phyloP scores from a whole-genome alignment of 164 flowering plant species.

The Tetracentron sinense region DNA sequence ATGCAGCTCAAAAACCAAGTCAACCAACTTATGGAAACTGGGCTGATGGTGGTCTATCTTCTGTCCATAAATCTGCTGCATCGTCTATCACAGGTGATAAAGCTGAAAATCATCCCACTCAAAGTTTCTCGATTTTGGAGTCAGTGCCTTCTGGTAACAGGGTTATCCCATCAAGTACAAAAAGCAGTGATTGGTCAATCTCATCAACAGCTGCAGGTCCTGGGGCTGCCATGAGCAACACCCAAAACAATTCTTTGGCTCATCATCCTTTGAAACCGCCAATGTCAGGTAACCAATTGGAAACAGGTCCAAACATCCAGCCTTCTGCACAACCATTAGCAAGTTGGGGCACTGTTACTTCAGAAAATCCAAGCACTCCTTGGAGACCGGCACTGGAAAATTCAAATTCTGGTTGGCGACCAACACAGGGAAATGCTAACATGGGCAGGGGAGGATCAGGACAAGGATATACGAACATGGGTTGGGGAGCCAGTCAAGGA shows the following conservation, averaged over 20 bases:
- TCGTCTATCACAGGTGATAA: constrained; percentile 19
- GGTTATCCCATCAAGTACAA: background rate
- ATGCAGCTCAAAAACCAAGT: constrained; percentile 1
- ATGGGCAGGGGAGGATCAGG: constrained; percentile 37
- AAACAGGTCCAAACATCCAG: constrained; percentile 9
- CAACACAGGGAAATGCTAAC: constrained; percentile 39
- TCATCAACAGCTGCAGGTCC: constrained; percentile 2
- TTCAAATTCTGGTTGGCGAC: constrained; percentile 32
- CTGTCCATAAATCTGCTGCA: constrained; percentile 24
- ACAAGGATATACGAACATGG: constrained; percentile 22
- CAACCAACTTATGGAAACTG: constrained; percentile 29
- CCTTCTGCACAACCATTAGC: background rate
- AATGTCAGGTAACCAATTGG: constrained; percentile 12
- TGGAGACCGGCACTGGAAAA: constrained; percentile 20
- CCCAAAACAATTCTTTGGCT: constrained; percentile 7
- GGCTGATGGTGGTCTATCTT: constrained; percentile 21
- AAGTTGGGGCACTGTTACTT: background rate
- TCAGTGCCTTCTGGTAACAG: background rate
- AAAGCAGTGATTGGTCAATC: background rate
- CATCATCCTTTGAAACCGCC: background rate
- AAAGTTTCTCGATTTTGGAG: constrained; percentile 12
- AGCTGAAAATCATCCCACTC: constrained; percentile 19
- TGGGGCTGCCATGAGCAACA: background rate
- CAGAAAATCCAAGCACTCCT: constrained; percentile 8
- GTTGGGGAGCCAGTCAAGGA: constrained; percentile 31